phyloP scores from a whole-genome alignment of 805 yeast species.

The Candida nitratophila region DNA sequence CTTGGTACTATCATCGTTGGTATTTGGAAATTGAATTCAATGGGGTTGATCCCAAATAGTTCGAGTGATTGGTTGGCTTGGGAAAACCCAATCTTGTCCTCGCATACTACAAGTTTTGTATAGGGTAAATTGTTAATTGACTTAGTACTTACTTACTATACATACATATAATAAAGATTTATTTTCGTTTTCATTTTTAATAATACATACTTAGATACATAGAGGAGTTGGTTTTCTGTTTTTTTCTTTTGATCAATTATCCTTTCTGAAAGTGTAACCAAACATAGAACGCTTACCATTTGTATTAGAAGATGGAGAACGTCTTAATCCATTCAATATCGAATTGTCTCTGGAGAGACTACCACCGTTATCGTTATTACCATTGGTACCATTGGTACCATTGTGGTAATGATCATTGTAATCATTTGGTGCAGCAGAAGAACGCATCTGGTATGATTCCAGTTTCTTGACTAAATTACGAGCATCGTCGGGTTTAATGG shows the following conservation, averaged over 20 bases:
- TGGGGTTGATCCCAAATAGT: conserved; percentile 89
- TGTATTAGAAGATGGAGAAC: conserved; percentile 7
- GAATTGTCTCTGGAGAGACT: conserved; percentile 10
- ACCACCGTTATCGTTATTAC: conserved; percentile 14
- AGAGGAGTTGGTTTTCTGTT: too few species aligned
- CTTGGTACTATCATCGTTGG: conserved; percentile 64
- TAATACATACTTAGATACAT: background rate
- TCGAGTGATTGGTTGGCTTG: conserved; percentile 90
- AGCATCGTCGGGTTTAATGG: conserved; percentile 71
- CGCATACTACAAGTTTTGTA: background rate
- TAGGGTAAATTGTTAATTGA: background rate
- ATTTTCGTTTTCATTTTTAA: background rate
- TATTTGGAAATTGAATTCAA: conserved; percentile 70
- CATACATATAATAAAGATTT: too few species aligned
- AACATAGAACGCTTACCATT: background rate
- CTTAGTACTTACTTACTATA: too few species aligned
- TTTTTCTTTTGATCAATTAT: too few species aligned
- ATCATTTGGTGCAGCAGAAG: background rate
- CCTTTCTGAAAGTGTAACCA: conserved; percentile 1
- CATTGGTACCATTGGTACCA: conserved; percentile 14
- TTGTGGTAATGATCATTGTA: background rate
- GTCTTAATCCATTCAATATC: conserved; percentile 3
- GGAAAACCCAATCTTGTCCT: conserved; percentile 37
- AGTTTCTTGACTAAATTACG: conserved; percentile 50
- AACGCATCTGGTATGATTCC: conserved; percentile 18